Percentiles rank a stretch among this genome's conserved stretches.
phyloP scores from a whole-genome alignment of 306 rosid genomes.

The Vachellia collinsii region DNA sequence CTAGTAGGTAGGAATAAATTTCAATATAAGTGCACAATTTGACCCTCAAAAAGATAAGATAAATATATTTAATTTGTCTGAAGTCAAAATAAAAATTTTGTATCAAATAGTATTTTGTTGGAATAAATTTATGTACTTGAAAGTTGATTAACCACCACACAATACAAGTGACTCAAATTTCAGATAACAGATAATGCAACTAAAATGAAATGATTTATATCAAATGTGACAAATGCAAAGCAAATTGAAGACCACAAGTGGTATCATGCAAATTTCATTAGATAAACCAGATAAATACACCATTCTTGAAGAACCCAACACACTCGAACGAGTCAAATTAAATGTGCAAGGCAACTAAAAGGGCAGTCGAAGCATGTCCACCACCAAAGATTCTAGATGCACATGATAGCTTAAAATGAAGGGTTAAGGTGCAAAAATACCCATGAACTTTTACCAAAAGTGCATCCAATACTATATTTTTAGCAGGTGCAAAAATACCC shows the following conservation, averaged over 20 bases:
- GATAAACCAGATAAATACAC: neutral
- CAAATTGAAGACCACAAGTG: neutral
- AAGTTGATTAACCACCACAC: neutral
- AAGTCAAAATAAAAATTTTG: neutral
- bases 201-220: neutral
- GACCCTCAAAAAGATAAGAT: neutral
- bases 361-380: neutral
- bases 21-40: neutral
- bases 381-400: neutral
- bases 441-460: too few relatives aligned
- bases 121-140: neutral
- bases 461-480: too few relatives aligned
- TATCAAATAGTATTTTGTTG: neutral
- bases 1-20: too few relatives aligned
- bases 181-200: neutral
- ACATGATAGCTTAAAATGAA: slow-evolving; percentile 26
- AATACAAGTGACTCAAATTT: slow-evolving; percentile 1
- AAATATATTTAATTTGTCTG: neutral
- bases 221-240: neutral
- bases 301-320: neutral
- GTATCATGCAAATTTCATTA: neutral
- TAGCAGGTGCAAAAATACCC: too few relatives aligned
- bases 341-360: neutral
- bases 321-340: neutral
- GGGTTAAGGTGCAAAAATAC: too few relatives aligned